Evolutionary conservation across 2,329 filamentous ascomycete genomes (phyloP), one percentile per base, ranked within the genome.

Genomic region (Cercospora sojina): DNA sequence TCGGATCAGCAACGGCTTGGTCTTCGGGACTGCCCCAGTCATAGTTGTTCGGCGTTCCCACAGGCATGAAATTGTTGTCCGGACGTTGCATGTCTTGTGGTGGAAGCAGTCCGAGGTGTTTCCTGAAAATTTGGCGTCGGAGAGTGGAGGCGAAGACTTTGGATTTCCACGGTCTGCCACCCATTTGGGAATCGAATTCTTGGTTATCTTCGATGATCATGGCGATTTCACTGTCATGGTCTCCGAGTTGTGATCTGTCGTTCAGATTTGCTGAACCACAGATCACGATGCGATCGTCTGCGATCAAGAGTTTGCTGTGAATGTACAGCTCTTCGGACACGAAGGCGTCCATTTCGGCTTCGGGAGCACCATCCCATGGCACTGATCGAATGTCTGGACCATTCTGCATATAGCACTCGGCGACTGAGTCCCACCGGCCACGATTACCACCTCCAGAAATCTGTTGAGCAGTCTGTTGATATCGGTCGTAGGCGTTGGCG

Each of bases 141-240:
- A 97, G 88, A 1, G 90, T 91, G 5, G 91, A 83, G 1, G 93
- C 93, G 75, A 94, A 93, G 64, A 86, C 85, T 8, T 88, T 89
- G 7, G 91, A 94, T 32, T 83, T 85, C 81, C 85, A 96, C 0
- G 87, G 87, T 23, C 84, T 81, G 3, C 91, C 91, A 69, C 89
- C 85, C 91, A 97, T 96, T 67, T 79, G 80, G 18, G 88, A 89
- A 13, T 90, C 86, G 16, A 96, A 82, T 1, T 88, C 82, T 1
- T 88, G 86, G 1, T 87, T 86, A 76, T 96, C 92, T 77, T 95
- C 90, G 74, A 97, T 91, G 65, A 96, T 85, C 70, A 96, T 90
- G n/a, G 92, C 92, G 64, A 97, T 92, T 77, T 97, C 93, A 0
- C 89, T 92, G 80, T 96, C 93, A 79, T 95, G 92, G 65, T 87